These are phyloP conservation scores for Lactarius evosmus DNA, from an alignment of 768 basidiomycete genomes.

Conservation along the genomic window DNA sequence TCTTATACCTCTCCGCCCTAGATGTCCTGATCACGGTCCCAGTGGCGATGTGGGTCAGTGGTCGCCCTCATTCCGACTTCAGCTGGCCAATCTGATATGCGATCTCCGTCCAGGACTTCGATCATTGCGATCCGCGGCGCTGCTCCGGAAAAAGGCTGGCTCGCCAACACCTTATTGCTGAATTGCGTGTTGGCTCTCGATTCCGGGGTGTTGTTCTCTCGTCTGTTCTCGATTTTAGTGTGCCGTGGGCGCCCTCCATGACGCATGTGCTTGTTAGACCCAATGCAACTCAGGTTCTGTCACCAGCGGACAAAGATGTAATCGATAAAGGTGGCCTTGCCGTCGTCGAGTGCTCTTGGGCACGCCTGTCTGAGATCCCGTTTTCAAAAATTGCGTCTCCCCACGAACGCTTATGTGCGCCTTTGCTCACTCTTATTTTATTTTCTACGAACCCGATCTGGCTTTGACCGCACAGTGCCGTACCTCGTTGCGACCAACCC, in stretches of 20 bases:
- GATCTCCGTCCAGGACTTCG: slow-evolving; percentile 69
- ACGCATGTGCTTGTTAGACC: slow-evolving; percentile 49
- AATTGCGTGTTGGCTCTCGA: slow-evolving; percentile 77
- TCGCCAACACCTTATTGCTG: slow-evolving; percentile 77
- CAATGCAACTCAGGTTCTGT: slow-evolving; percentile 73
- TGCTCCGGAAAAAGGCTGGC: slow-evolving; percentile 90
- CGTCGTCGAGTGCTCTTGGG: slow-evolving; percentile 99
- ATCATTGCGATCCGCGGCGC: slow-evolving; percentile 90
- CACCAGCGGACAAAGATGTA: slow-evolving; percentile 81
- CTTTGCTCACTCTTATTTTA: neutral
- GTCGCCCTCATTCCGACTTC: neutral
- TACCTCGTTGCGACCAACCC: slow-evolving; percentile 95
- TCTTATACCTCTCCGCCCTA: neutral
- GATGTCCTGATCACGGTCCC: slow-evolving; percentile 49
- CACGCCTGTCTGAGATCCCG: slow-evolving; percentile 89
- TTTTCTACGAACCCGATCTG: neutral
- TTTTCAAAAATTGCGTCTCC: slow-evolving; percentile 92
- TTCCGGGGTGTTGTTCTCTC: slow-evolving; percentile 94
- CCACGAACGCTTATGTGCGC: slow-evolving; percentile 84
- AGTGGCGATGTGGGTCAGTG: slow-evolving; percentile 93
- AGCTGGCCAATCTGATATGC: neutral
- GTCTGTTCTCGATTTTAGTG: slow-evolving; percentile 46
- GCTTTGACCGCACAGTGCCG: slow-evolving; percentile 57
- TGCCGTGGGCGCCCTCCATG: neutral
- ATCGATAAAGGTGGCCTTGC: slow-evolving; percentile 74